Percentiles rank a stretch among this genome's conserved stretches.
phyloP scores from a whole-genome alignment of 1,139 yeast species.

The Debaryomyces nepalensis region DNA sequence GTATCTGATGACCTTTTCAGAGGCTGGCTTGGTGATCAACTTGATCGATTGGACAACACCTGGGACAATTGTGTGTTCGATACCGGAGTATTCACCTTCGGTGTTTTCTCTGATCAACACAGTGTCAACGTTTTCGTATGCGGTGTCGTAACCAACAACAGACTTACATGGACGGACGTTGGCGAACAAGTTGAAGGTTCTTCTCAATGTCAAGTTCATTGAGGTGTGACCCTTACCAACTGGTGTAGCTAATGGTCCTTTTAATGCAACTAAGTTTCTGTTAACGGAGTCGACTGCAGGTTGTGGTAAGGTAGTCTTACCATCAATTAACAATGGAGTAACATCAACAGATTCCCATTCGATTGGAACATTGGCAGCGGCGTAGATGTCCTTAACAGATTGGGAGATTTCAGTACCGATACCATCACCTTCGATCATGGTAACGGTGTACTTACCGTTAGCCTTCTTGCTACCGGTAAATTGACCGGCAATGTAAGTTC shows the following conservation, averaged over 20 bases:
- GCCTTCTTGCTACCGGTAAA: slow-evolving; percentile 52
- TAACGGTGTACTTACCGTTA: slow-evolving; percentile 83
- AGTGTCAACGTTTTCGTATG: slow-evolving; percentile 92
- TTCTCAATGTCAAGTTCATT: slow-evolving; percentile 94
- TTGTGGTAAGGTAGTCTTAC: slow-evolving; percentile 92
- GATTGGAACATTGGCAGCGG: slow-evolving; percentile 93
- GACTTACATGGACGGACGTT: slow-evolving; percentile 98
- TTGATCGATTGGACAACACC: slow-evolving; percentile 98
- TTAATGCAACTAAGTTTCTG: slow-evolving; percentile 90
- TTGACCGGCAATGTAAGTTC: slow-evolving; percentile 55
- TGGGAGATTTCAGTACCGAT: slow-evolving; percentile 95
- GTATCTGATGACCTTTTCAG: slow-evolving; percentile 94
- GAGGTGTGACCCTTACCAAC: slow-evolving; percentile 99
- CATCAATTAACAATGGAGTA: slow-evolving; percentile 88
- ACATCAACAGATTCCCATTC: slow-evolving; percentile 98
- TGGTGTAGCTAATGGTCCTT: slow-evolving; percentile 98
- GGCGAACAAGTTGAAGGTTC: slow-evolving; percentile 94
- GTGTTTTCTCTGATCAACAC: slow-evolving; percentile 98
- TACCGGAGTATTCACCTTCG: slow-evolving; percentile 99
- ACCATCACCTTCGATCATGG: slow-evolving; percentile 98
- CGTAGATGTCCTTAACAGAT: slow-evolving; percentile 88
- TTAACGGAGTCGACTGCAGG: slow-evolving; percentile 91
- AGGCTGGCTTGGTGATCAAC: slow-evolving; percentile 93
- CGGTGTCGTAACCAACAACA: slow-evolving; percentile 90
- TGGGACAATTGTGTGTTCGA: slow-evolving; percentile 96